phyloP scores from a whole-genome alignment of 352 stramenopile genomes.

The Phytopythium sindhum region DNA sequence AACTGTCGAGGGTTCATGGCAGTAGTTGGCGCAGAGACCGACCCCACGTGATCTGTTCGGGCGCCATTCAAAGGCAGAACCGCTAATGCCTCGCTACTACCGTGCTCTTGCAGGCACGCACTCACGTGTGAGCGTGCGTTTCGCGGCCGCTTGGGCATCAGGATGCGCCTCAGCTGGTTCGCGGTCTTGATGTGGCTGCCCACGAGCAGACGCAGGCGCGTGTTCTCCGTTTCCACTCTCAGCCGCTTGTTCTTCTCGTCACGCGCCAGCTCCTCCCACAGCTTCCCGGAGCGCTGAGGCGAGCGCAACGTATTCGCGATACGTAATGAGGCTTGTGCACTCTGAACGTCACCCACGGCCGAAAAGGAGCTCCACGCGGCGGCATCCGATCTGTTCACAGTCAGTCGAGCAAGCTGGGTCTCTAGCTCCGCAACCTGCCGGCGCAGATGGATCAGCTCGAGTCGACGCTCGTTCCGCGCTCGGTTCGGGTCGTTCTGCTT shows the following conservation, averaged over 20 bases:
- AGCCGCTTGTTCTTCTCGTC: conserved; percentile 38
- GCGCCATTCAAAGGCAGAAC: too few species aligned
- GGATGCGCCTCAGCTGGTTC: too few species aligned
- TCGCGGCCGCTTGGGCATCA: conserved; percentile 27
- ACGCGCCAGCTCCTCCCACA: conserved; percentile 44
- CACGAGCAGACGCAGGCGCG: conserved; percentile 44
- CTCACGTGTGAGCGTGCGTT: background rate
- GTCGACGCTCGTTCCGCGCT: conserved; percentile 48
- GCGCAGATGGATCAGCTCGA: conserved; percentile 64
- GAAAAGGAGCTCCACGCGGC: too few species aligned
- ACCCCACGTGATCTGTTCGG: background rate
- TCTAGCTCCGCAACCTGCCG: conserved; percentile 3
- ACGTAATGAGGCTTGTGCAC: background rate
- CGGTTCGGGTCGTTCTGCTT: conserved; percentile 40
- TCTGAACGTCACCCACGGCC: background rate
- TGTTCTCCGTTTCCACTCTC: conserved; percentile 52
- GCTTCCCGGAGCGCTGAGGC: background rate
- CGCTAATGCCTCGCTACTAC: too few species aligned
- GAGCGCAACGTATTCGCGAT: background rate
- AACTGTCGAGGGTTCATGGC: too few species aligned
- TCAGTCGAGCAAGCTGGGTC: conserved; percentile 5
- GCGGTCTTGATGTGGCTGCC: conserved; percentile 54
- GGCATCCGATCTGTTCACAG: background rate
- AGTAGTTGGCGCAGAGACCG: too few species aligned
- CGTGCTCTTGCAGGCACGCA: background rate